Evolutionary conservation across 108 stramenopile species (phyloP).

Genomic region (Tribonema minus): DNA sequence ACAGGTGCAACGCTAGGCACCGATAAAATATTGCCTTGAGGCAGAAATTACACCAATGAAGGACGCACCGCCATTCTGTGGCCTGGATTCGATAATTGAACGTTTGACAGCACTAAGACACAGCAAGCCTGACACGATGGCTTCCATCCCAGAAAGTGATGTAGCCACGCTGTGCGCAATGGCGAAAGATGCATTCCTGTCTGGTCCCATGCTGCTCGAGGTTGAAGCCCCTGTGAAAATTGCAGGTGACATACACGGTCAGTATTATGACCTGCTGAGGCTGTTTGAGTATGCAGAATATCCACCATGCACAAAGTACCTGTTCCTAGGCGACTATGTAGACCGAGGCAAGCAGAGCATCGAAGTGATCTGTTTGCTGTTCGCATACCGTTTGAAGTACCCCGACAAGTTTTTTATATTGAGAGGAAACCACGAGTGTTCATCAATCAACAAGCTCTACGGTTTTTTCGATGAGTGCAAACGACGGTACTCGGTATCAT

Average conservation of each 20-base stretch:
- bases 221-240: constrained; percentile 86
- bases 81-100: no score
- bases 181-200: no score
- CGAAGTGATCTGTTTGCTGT: constrained; percentile 43
- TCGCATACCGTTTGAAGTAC: constrained; percentile 49
- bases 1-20: no score
- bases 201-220: constrained; percentile 75
- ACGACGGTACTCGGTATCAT: constrained; percentile 48
- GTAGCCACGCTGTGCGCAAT: no score
- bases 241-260: constrained; percentile 86
- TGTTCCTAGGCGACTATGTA: constrained; percentile 43
- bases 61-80: no score
- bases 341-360: constrained; percentile 55
- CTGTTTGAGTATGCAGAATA: constrained; percentile 72
- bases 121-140: no score
- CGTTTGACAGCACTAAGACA: no score
- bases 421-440: constrained; percentile 57
- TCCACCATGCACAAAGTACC: constrained; percentile 32
- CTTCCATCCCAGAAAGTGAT: no score
- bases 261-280: constrained; percentile 92
- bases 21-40: no score
- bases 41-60: no score
- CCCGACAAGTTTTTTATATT: constrained; percentile 53
- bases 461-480: constrained; percentile 57
- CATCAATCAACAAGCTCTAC: constrained; percentile 53